These are phyloP conservation scores for Vickermania ingenoplastis DNA, from an alignment of 208 protist genomes.

Conservation along the genomic window DNA sequence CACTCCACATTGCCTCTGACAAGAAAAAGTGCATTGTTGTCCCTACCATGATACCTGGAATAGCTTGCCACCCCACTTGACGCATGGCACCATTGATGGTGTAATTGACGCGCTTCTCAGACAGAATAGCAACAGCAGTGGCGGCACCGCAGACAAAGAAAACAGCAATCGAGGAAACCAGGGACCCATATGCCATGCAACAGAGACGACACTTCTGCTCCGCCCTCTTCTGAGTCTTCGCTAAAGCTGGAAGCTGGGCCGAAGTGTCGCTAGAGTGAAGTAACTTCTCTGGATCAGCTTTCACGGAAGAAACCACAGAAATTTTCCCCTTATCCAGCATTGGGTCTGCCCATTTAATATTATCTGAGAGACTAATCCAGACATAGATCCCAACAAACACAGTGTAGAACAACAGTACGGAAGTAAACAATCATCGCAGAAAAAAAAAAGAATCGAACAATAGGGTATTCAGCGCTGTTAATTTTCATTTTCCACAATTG, in stretches of 20 bases:
- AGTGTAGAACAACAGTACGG: too few species aligned
- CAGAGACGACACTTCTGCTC: slow-evolving; percentile 63
- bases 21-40: slow-evolving; percentile 76
- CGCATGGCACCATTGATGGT: slow-evolving; percentile 66
- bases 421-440: too few species aligned
- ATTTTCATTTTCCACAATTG: too few species aligned
- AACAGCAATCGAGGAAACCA: slow-evolving; percentile 40
- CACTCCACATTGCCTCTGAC: slow-evolving; percentile 80
- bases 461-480: too few species aligned
- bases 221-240: slow-evolving; percentile 12
- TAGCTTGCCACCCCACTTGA: slow-evolving; percentile 55
- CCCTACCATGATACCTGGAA: slow-evolving; percentile 57
- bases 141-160: slow-evolving; percentile 30
- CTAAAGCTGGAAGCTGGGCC: slow-evolving; percentile 13
- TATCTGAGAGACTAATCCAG: slow-evolving; percentile 7
- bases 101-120: slow-evolving; percentile 69
- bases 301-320: slow-evolving; percentile 65
- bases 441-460: too few species aligned
- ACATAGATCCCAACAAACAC: too few species aligned
- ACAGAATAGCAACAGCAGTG: slow-evolving; percentile 41
- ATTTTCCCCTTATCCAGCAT: slow-evolving; percentile 62
- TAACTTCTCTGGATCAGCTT: slow-evolving; percentile 51
- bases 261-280: slow-evolving; percentile 32
- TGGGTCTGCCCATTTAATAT: slow-evolving; percentile 5
- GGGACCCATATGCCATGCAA: slow-evolving; percentile 57